Base-by-base conservation (phyloP, 176 grass and related monocot genomes). In the Zoysia pacifica region DNA sequence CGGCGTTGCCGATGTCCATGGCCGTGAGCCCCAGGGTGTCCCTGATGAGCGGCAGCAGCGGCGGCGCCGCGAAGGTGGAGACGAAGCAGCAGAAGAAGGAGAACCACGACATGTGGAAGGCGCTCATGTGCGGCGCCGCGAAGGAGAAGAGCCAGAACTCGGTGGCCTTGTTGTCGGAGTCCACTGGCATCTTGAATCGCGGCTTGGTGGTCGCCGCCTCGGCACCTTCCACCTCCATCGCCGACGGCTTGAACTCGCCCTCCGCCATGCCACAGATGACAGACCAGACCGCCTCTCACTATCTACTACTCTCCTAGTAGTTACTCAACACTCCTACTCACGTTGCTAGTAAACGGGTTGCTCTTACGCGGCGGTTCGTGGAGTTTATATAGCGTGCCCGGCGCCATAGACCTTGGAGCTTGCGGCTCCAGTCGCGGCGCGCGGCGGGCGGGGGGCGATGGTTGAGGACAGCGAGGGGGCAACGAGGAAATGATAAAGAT, bases 71-170 rank as follows among this genome's bases (percentile, higher is more conserved):
- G 69, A 97, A 97, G 80, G 91, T 90, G 58, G 94, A 97, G 9
- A 92, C 86, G 78, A 97, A 97, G 81, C 94, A 97, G 85, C 87
- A 92, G 83, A 97, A 97, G 91, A 97, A 97, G 89, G 94, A 97
- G 90, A 94, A 97, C 94, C 94, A 97, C 1, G 94, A 92, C 2
- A 94, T 71, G 68, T 97, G 94, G 91, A 97, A 97, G 41, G 91
- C 85, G 37, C 83, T 75, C 94, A 97, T 97, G 83, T 97, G 94
- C n/a, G 94, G 94, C 62, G 68, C 15, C 19, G 70, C 87, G 64
- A 92, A 83, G 36, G 94, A 97, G 83, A 92, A 92, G 66, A 97
- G 80, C 89, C 91, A 89, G 94, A 97, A 97, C 83, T 94, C 85
- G 0, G 89, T 97, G 15, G 94, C 94, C 91, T 97, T 83, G 85